Percentiles rank a stretch among this genome's conserved stretches.
Conservation (phyloP, 805 yeast species). For the Candida tibetensis region DNA sequence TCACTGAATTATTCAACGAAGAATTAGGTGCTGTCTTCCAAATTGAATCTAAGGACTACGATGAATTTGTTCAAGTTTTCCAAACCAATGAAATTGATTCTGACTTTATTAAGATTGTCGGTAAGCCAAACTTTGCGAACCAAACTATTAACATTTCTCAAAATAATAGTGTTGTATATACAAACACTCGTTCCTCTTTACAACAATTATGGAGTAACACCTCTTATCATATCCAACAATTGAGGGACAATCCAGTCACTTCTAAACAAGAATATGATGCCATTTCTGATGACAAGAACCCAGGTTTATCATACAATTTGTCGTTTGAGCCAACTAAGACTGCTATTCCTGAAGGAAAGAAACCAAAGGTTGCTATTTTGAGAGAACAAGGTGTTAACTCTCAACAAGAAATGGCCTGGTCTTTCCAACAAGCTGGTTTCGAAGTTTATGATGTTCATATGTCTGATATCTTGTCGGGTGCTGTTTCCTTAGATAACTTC, state of each 20-base stretch:
- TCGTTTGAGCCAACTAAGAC: constrained; percentile 62
- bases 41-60: constrained; percentile 52
- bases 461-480: constrained; percentile 83
- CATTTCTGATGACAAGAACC: constrained; percentile 77
- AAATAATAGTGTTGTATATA: constrained; percentile 47
- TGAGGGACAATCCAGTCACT: constrained; percentile 90
- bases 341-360: constrained; percentile 27
- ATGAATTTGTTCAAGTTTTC: constrained; percentile 54
- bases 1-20: constrained; percentile 76
- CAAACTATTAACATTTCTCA: constrained; percentile 48
- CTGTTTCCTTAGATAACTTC: constrained; percentile 69
- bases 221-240: constrained; percentile 82
- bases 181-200: constrained; percentile 61
- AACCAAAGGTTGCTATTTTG: constrained; percentile 90
- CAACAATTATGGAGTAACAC: constrained; percentile 87
- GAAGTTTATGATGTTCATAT: constrained; percentile 93
- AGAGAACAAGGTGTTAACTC: constrained; percentile 99
- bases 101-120: constrained; percentile 59
- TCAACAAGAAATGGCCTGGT: constrained; percentile 97
- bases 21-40: constrained; percentile 98
- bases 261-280: constrained; percentile 82
- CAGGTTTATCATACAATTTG: constrained; percentile 82
- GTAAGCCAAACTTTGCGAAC: constrained; percentile 57
- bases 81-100: constrained; percentile 55
- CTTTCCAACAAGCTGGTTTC: constrained; percentile 93